Evolutionary conservation across 2,329 filamentous ascomycete species (phyloP).

Genomic region (Camillea tinctor): DNA sequence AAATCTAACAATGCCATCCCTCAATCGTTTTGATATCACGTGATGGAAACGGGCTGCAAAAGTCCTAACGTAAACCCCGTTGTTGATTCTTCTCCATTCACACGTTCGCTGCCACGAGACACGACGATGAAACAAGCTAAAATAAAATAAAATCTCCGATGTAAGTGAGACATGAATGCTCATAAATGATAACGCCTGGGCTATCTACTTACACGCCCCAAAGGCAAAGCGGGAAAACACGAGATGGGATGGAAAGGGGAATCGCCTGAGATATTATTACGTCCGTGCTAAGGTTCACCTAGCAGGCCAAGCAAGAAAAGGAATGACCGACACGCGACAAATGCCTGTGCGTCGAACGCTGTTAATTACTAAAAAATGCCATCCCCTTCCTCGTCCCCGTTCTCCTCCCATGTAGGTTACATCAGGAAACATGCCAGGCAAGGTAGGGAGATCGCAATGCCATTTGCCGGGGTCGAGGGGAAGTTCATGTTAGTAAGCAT

Average conservation of each 20-base stretch:
- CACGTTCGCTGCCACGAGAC: neutral
- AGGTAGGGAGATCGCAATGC: too few relatives aligned
- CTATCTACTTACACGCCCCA: too few relatives aligned
- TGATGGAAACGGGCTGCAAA: neutral
- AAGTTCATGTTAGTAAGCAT: neutral
- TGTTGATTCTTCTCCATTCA: neutral
- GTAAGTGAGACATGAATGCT: neutral
- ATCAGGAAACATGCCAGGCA: neutral
- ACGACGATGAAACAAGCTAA: neutral
- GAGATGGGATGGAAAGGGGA: neutral
- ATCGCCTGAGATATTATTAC: neutral
- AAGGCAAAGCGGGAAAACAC: neutral
- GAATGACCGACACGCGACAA: neutral
- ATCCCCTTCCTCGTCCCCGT: neutral
- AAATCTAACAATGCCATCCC: neutral
- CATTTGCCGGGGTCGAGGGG: too few relatives aligned
- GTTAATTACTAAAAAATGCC: neutral
- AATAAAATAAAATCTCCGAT: neutral
- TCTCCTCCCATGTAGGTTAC: neutral
- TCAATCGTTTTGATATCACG: neutral
- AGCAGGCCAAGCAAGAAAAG: neutral
- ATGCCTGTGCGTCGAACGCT: neutral
- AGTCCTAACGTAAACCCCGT: neutral
- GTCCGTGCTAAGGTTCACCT: neutral
- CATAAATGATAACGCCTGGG: neutral